Percentiles rank a stretch among this genome's conserved stretches.
phyloP scores from a whole-genome alignment of 1,284 basidiomycete species.

The Naganishia sp. region DNA sequence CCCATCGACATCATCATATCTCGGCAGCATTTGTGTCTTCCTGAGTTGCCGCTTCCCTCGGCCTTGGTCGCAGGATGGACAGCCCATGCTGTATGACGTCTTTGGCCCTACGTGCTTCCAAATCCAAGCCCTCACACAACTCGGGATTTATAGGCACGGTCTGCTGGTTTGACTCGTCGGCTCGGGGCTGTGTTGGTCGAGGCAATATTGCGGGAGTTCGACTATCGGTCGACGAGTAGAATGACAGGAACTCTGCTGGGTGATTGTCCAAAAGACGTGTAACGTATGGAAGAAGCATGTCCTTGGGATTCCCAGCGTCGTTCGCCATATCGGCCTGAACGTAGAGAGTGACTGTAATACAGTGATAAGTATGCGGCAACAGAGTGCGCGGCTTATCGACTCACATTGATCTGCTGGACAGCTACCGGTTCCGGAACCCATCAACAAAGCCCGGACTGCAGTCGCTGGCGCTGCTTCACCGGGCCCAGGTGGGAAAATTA shows the following conservation, averaged over 20 bases:
- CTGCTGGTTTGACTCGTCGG: not conserved
- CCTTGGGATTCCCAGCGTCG: not conserved
- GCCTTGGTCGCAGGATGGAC: not conserved
- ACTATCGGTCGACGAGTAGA: slow-evolving; percentile 7
- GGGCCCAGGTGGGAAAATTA: slow-evolving; percentile 78
- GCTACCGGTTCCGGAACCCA: slow-evolving; percentile 81
- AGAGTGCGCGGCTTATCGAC: slow-evolving; percentile 37
- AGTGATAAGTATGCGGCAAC: not conserved
- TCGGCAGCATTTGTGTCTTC: not conserved
- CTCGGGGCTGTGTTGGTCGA: not conserved
- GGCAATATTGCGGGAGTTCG: slow-evolving; percentile 24
- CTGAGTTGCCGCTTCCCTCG: not conserved
- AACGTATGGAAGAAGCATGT: slow-evolving; percentile 4
- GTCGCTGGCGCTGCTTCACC: slow-evolving; percentile 57
- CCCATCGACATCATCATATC: not conserved
- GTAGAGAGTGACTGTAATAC: slow-evolving; percentile 51
- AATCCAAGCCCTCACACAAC: slow-evolving; percentile 61
- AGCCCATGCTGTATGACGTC: slow-evolving; percentile 4
- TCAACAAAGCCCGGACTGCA: slow-evolving; percentile 69
- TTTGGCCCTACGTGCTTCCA: slow-evolving; percentile 54
- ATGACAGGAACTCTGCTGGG: slow-evolving; percentile 7
- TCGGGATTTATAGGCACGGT: slow-evolving; percentile 6
- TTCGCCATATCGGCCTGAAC: slow-evolving; percentile 39
- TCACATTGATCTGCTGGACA: slow-evolving; percentile 80
- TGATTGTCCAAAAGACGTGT: slow-evolving; percentile 8